These are phyloP conservation scores for Xylaria castorea DNA, from an alignment of 495 filamentous ascomycete species.

Conservation along the genomic window DNA sequence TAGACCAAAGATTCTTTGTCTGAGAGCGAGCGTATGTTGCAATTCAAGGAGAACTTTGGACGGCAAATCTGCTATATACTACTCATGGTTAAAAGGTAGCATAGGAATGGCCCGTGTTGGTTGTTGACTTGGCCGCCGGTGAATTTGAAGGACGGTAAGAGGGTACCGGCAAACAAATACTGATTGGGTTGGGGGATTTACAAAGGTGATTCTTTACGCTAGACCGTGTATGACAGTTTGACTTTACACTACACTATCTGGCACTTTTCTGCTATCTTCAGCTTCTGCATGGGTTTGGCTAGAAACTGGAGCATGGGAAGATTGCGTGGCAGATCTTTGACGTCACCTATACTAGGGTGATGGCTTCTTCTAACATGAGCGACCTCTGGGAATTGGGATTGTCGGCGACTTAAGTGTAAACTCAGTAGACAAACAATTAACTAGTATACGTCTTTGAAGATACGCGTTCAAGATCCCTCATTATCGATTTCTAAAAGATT, in stretches of 20 bases:
- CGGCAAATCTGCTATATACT: background rate
- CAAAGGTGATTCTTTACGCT: background rate
- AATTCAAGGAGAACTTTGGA: background rate
- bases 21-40: background rate
- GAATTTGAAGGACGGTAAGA: background rate
- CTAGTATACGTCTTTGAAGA: background rate
- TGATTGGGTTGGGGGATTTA: background rate
- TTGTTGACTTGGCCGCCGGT: background rate
- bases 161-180: background rate
- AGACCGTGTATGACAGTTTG: background rate
- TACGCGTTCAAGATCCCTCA: background rate
- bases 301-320: background rate
- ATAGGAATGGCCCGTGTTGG: background rate
- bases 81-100: background rate
- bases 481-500: background rate
- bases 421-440: background rate
- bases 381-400: background rate
- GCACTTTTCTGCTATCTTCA: background rate
- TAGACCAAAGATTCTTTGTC: background rate
- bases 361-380: background rate
- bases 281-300: background rate
- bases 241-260: too few relatives aligned
- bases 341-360: constrained; percentile 1
- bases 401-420: background rate
- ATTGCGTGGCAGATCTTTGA: constrained; percentile 5